A percentile compares a stretch with the other conserved stretches of the same genome.
These are phyloP conservation scores for Diaporthe sp. DNA, from an alignment of 2,329 filamentous ascomycete species.

Conservation along the genomic window DNA sequence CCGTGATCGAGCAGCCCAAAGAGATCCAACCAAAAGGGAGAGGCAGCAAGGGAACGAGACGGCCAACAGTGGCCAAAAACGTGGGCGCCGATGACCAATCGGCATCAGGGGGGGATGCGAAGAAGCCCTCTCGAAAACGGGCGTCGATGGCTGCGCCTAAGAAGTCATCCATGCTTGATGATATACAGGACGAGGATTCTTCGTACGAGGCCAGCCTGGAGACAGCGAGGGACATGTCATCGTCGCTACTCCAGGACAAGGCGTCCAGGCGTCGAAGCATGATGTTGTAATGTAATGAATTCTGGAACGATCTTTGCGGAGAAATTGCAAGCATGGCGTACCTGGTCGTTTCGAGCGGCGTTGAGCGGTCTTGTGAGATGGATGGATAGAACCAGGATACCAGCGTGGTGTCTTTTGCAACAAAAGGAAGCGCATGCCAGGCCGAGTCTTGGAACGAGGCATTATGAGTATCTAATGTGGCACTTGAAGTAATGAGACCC, in stretches of 20 bases:
- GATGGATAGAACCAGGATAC: constrained; percentile 17
- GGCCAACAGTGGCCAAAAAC: constrained; percentile 45
- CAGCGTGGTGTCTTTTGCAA: constrained; percentile 36
- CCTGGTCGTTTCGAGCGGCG: constrained; percentile 3
- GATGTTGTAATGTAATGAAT: constrained; percentile 63
- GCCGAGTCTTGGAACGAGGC: constrained; percentile 21
- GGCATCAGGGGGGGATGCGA: constrained; percentile 41
- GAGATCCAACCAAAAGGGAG: constrained; percentile 44
- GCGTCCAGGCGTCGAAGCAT: constrained; percentile 67
- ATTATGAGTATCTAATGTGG: constrained; percentile 32
- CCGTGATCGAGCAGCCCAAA: constrained; percentile 45
- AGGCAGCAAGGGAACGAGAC: constrained; percentile 47
- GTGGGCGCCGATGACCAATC: constrained; percentile 32
- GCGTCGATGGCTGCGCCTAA: constrained; percentile 58
- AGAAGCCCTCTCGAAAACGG: constrained; percentile 53
- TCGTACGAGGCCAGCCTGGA: constrained; percentile 46
- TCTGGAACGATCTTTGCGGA: background rate
- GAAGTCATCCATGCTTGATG: constrained; percentile 48
- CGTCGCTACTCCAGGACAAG: constrained; percentile 46
- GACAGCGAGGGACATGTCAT: constrained; percentile 45
- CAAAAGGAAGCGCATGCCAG: constrained; percentile 32
- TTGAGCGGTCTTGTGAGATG: background rate
- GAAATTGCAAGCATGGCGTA: constrained; percentile 18
- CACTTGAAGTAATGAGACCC: constrained; percentile 16
- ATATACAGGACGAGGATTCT: constrained; percentile 49